Evolutionary conservation across 305 asterid genomes (phyloP).

Genomic region (Solanum hybrid): DNA sequence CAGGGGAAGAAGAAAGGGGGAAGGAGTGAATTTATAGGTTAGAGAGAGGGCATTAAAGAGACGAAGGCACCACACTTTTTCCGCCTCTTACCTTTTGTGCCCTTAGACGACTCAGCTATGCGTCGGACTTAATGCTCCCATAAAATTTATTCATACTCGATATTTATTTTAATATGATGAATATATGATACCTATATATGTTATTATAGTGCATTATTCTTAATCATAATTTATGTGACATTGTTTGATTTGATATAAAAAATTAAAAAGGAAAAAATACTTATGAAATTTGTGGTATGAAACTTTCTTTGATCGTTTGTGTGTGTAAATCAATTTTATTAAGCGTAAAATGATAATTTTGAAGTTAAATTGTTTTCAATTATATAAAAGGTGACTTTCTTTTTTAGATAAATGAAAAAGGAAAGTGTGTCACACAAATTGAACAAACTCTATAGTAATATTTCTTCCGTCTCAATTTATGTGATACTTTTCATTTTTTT

Average conservation of each 20-base stretch:
- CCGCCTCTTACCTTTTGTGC: neutral
- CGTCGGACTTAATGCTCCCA: neutral
- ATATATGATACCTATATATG: neutral
- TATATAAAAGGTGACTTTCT: neutral
- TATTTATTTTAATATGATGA: neutral
- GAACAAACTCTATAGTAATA: neutral
- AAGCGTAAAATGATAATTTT: no score
- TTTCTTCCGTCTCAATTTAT: neutral
- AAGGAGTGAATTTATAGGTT: constrained; percentile 1
- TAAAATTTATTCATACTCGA: neutral
- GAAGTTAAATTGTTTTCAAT: neutral
- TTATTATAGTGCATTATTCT: neutral
- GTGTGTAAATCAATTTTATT: neutral
- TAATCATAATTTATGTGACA: neutral
- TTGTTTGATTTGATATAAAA: neutral
- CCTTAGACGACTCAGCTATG: constrained; percentile 1
- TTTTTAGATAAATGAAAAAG: no score
- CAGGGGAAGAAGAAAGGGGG: neutral
- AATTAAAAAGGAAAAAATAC: neutral
- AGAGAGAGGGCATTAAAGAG: neutral
- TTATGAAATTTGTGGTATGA: neutral
- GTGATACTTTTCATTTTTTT: neutral
- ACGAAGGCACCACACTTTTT: neutral
- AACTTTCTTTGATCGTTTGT: neutral
- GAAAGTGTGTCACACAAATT: neutral